These are phyloP conservation scores for Colletotrichum agaves DNA, from an alignment of 2,329 filamentous ascomycete species.

Conservation along the genomic window DNA sequence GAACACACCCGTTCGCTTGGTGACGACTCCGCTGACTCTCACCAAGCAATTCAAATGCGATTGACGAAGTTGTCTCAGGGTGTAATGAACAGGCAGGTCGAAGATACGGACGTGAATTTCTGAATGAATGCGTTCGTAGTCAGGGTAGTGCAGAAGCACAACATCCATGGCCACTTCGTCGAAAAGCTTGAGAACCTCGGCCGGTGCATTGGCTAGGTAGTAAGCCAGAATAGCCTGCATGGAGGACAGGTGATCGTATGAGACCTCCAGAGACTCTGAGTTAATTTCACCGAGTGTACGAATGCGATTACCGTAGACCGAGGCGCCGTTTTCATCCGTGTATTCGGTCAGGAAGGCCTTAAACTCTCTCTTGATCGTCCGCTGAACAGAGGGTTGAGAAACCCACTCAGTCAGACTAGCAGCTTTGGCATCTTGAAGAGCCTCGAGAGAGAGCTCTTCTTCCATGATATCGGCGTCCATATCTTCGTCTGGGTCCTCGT, in stretches of 20 bases:
- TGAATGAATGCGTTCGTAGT: slow-evolving; percentile 96
- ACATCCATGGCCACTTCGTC: slow-evolving; percentile 98
- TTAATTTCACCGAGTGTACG: slow-evolving; percentile 97
- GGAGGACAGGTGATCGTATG: slow-evolving; percentile 89
- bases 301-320: slow-evolving; percentile 94
- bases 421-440: slow-evolving; percentile 91
- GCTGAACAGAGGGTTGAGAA: slow-evolving; percentile 86
- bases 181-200: slow-evolving; percentile 96
- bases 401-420: slow-evolving; percentile 96
- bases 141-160: slow-evolving; percentile 93
- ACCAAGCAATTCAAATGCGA: slow-evolving; percentile 96
- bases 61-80: slow-evolving; percentile 92
- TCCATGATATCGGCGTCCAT: slow-evolving; percentile 96
- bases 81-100: slow-evolving; percentile 94
- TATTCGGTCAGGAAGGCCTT: slow-evolving; percentile 97
- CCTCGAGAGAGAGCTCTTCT: slow-evolving; percentile 92
- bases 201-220: slow-evolving; percentile 93
- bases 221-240: slow-evolving; percentile 95
- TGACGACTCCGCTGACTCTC: slow-evolving; percentile 94
- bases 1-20: slow-evolving; percentile 92
- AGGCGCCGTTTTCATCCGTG: slow-evolving; percentile 87
- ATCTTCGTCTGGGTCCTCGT: slow-evolving; percentile 92
- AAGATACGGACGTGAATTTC: slow-evolving; percentile 98
- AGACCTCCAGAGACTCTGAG: slow-evolving; percentile 94
- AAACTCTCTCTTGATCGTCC: slow-evolving; percentile 95